A percentile compares a stretch with the other conserved stretches of the same genome.
phyloP scores from a whole-genome alignment of 1,284 basidiomycete genomes.

The Leccinum pallidistipes region DNA sequence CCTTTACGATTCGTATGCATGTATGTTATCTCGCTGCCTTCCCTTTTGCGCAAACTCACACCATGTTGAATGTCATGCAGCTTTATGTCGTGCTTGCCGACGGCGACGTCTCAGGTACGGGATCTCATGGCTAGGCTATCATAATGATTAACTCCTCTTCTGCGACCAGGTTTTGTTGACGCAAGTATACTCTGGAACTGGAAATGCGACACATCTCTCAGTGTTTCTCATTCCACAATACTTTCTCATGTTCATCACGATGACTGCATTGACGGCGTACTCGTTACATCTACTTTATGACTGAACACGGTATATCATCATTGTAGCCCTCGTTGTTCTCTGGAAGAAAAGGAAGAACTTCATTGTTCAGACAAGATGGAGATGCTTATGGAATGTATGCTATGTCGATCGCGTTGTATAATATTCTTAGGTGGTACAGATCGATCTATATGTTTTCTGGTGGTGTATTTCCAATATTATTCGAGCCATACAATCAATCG shows the following conservation, averaged over 20 bases:
- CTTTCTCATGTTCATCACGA: slow-evolving; percentile 60
- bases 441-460: not conserved
- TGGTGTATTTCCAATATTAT: not conserved
- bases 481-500: not conserved
- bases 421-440: not conserved
- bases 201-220: slow-evolving; percentile 59
- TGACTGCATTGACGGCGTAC: slow-evolving; percentile 61
- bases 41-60: not conserved
- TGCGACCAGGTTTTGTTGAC: slow-evolving; percentile 54
- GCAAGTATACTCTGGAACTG: slow-evolving; percentile 66
- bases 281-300: slow-evolving; percentile 52
- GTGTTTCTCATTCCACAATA: slow-evolving; percentile 70
- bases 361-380: not conserved
- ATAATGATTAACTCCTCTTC: not conserved
- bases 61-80: slow-evolving; percentile 33
- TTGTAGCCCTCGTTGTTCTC: not conserved
- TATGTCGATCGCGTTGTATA: not conserved
- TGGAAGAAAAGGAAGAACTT: not conserved
- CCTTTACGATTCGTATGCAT: slow-evolving; percentile 72
- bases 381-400: not conserved
- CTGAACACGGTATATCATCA: slow-evolving; percentile 1
- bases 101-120: slow-evolving; percentile 57
- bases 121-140: not conserved
- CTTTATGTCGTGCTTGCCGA: slow-evolving; percentile 65
- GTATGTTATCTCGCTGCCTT: slow-evolving; percentile 40